Evolutionary conservation across 2,329 filamentous ascomycete species (phyloP).

Genomic region (Penicillium palitans): DNA sequence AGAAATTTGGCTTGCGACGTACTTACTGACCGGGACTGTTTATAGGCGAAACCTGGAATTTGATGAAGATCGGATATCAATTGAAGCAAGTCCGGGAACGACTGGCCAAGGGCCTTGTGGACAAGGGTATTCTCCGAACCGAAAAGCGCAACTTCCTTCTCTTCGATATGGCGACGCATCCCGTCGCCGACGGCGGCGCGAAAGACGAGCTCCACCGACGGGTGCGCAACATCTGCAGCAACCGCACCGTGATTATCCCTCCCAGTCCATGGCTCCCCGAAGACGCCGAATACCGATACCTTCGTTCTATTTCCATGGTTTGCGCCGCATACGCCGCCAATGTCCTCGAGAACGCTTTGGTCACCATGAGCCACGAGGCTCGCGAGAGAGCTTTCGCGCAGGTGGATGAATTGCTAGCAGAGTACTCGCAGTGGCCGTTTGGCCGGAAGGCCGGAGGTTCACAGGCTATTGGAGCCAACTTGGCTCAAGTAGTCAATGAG

Average conservation of each 20-base stretch:
- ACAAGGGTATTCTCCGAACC: constrained; percentile 97
- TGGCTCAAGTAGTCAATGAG: constrained; percentile 82
- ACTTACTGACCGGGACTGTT: constrained; percentile 17
- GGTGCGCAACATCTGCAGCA: constrained; percentile 88
- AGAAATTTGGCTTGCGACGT: not conserved
- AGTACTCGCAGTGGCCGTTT: constrained; percentile 98
- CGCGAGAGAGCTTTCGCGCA: constrained; percentile 93
- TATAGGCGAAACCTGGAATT: constrained; percentile 95
- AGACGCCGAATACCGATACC: constrained; percentile 88
- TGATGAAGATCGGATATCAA: constrained; percentile 99
- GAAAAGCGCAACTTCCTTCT: constrained; percentile 99
- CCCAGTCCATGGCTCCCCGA: constrained; percentile 87
- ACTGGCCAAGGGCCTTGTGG: constrained; percentile 92
- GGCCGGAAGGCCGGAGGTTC: constrained; percentile 73
- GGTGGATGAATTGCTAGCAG: constrained; percentile 90
- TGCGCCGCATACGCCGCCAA: constrained; percentile 98
- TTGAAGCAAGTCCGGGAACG: constrained; percentile 98
- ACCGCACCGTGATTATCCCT: constrained; percentile 88
- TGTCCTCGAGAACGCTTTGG: constrained; percentile 95
- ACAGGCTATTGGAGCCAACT: constrained; percentile 85
- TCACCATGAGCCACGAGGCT: constrained; percentile 88
- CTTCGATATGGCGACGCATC: constrained; percentile 99
- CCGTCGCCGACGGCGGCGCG: constrained; percentile 90
- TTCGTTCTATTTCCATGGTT: constrained; percentile 91
- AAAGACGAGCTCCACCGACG: constrained; percentile 96